Base-by-base conservation (phyloP, 129 eudicot species). In the Pulicaria dysenterica region DNA sequence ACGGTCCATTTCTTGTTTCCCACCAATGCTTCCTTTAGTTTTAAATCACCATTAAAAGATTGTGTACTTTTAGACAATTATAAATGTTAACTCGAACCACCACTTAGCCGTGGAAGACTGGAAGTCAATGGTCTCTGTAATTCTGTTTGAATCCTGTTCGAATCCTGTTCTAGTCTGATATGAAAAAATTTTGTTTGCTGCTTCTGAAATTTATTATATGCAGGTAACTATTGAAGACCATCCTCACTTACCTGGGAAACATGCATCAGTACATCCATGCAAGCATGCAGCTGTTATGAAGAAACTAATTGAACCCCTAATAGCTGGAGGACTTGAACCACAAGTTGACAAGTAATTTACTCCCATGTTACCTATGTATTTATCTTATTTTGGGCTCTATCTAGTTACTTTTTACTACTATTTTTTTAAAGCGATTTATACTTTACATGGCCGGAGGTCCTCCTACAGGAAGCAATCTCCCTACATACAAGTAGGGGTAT, bases 241-340 rank as follows among this genome's bases (percentile, higher is more conserved):
- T 79, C 98, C 98, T 2, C 98, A 90, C 78, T 83, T 94, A 73
- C 85, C 95, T 34, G 97, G 98, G 53, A 90, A 94, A 79, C 98
- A 94, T 83, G 98, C 98, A 36, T 94, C 98, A 56, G 92, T 94
- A 16, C 98, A 94, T 73, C 98, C 98, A 43, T 94, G 98, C 80
- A 88, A 88, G 45, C 98, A 94, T 73, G 98, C 95, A 51, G 98
- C 92, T 80, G 98, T 94, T 43, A 94, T 94, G 98, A 94, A 94
- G 85, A 94, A 94, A 90, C 84, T 94, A 54, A 94, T 94, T 69
- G 98, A 94, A 79, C 93, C 93, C 67, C 78, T 90, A 16, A 86
- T 90, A 85, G 86, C 97, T 40, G 89, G 95, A 65, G 98, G 98
- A 77, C 86, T 90, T 69, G 98, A 94, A 69, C 98, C 98, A 49